Conservation (phyloP, 192 early-diverging fungal genomes). For the Mortierella antarctica region DNA sequence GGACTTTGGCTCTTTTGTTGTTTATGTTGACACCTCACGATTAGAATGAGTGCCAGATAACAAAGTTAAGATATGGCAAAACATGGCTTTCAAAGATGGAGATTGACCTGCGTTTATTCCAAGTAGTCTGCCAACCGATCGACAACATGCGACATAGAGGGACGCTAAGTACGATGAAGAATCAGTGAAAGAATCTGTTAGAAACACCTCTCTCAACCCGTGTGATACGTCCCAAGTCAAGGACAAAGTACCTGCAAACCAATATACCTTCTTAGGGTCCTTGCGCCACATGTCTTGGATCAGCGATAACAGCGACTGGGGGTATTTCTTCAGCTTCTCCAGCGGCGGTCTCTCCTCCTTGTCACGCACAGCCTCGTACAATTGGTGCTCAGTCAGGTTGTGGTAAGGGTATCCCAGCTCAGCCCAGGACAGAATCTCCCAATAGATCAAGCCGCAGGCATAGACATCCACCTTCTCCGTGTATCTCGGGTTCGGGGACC, state of each 20-base stretch:
- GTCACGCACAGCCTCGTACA: conserved; percentile 70
- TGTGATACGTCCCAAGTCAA: neutral
- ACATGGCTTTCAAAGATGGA: too few species aligned
- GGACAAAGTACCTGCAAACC: neutral
- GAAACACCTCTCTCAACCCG: neutral
- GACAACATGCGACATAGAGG: conserved; percentile 48
- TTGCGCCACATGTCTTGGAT: conserved; percentile 82
- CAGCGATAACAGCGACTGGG: conserved; percentile 66
- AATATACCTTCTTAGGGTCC: conserved; percentile 60
- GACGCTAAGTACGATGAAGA: conserved; percentile 23
- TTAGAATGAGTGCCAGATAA: too few species aligned
- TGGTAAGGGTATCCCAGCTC: conserved; percentile 80
- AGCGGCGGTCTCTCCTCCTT: conserved; percentile 69
- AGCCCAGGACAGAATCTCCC: conserved; percentile 84
- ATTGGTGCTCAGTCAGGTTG: conserved; percentile 72
- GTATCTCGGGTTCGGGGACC: conserved; percentile 76
- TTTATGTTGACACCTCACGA: too few species aligned
- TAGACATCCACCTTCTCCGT: conserved; percentile 82
- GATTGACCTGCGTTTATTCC: conserved; percentile 12
- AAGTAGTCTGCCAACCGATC: conserved; percentile 47
- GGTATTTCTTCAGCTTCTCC: conserved; percentile 67
- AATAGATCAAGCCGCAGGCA: conserved; percentile 81
- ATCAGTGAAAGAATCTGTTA: neutral
- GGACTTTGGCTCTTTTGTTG: too few species aligned
- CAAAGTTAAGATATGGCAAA: neutral